Evolutionary conservation across 2,329 filamentous ascomycete genomes (phyloP).

Genomic region (Aspergillus eucalypticola): DNA sequence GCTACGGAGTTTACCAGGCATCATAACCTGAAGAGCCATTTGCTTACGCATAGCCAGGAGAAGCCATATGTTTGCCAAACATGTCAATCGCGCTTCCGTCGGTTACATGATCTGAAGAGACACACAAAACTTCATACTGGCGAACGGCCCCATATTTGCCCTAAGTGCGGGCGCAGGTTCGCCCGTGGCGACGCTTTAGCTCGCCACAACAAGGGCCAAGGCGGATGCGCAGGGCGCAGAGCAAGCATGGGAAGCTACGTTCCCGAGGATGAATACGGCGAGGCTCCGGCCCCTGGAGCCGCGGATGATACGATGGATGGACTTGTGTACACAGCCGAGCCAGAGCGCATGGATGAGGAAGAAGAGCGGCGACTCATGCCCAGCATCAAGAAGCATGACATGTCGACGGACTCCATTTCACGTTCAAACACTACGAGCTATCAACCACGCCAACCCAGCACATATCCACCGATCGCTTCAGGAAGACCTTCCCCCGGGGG

Average conservation of each 20-base stretch:
- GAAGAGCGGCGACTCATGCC: constrained; percentile 60
- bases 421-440: constrained; percentile 45
- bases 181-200: constrained; percentile 93
- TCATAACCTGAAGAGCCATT: constrained; percentile 95
- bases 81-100: constrained; percentile 89
- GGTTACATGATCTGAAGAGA: constrained; percentile 91
- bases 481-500: constrained; percentile 54
- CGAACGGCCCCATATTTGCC: constrained; percentile 91
- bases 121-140: constrained; percentile 97
- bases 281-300: constrained; percentile 45
- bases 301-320: constrained; percentile 64
- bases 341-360: constrained; percentile 52
- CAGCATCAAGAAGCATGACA: constrained; percentile 71
- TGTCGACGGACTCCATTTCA: constrained; percentile 54
- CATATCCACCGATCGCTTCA: constrained; percentile 71
- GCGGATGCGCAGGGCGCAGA: constrained; percentile 88
- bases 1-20: constrained; percentile 95
- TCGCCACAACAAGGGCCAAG: constrained; percentile 91
- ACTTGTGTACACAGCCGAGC: constrained; percentile 56
- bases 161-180: constrained; percentile 92
- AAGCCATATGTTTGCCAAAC: constrained; percentile 94
- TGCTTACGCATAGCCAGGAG: constrained; percentile 96
- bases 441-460: constrained; percentile 68
- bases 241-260: constrained; percentile 82
- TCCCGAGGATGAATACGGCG: constrained; percentile 69